Evolutionary conservation across 2,329 filamentous ascomycete species (phyloP).

Genomic region (Fusarium palustre): DNA sequence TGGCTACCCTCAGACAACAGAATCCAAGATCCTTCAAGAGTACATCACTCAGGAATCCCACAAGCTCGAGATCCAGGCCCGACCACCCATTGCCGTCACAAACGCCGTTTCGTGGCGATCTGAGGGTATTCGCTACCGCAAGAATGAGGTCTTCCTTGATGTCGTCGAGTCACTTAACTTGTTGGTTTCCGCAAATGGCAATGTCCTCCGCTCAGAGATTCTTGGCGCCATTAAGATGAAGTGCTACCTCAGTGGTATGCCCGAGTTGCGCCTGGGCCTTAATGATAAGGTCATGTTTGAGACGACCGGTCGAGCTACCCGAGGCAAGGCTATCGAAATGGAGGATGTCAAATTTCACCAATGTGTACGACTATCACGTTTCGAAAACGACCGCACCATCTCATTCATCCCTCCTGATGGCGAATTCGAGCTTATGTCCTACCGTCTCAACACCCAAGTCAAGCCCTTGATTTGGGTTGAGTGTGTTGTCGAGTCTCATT

Average conservation of each 20-base stretch:
- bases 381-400: constrained; percentile 98
- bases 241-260: constrained; percentile 98
- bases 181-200: constrained; percentile 92
- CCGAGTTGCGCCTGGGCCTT: constrained; percentile 89
- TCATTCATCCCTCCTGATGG: constrained; percentile 98
- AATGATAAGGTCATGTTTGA: constrained; percentile 99
- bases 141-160: constrained; percentile 99
- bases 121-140: constrained; percentile 97
- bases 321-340: constrained; percentile 99
- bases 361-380: constrained; percentile 92
- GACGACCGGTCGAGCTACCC: constrained; percentile 90
- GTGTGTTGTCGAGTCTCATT: constrained; percentile 96
- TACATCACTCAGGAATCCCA: constrained; percentile 99
- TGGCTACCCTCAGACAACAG: constrained; percentile 97
- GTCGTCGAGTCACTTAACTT: constrained; percentile 97
- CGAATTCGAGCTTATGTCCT: constrained; percentile 99
- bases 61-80: constrained; percentile 95
- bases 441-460: constrained; percentile 97
- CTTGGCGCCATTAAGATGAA: constrained; percentile 99
- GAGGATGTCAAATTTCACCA: constrained; percentile 99
- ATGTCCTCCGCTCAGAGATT: constrained; percentile 95
- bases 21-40: constrained; percentile 98
- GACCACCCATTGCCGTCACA: constrained; percentile 96
- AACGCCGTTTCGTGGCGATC: constrained; percentile 98
- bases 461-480: constrained; percentile 99